Base-by-base conservation (phyloP, 345 rosid species). In the Arabidopsis arenosa region DNA sequence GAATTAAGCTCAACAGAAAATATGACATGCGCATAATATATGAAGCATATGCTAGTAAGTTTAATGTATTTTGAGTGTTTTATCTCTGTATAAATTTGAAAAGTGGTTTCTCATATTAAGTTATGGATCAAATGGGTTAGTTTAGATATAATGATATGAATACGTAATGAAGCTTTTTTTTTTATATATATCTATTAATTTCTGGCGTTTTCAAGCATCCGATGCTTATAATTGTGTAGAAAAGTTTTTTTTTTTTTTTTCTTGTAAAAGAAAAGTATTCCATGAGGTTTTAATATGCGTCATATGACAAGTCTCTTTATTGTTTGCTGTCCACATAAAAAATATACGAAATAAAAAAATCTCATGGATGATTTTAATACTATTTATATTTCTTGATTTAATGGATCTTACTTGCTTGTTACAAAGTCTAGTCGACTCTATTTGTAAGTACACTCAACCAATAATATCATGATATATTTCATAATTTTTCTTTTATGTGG, bases 321-420 rank as follows among this genome's bases (percentile, higher is more conserved):
- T 21, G 75, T 55, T 69, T 62, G 52, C 11, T 37, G 74, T 47
- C 75, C 80, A 76, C 70, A 69, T 37, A 54, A 75, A 36, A 59
- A 33, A 4, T 0, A 58, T 1, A 43, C 1, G 8, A 6, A 15
- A 32, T 8, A 0, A 2, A 23, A 23, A 52, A 39, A 57, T 21
- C 35, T 36, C 15, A 15, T 32, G 45, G 13, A 47, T 36, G 1
- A 0, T 17, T 17, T 23, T 21, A 47, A 48, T 48, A 8, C 30
- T 30, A 33, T 51, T 60, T 35, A 55, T 68, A 30, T 40, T n/a
- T 40, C 62, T 23, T 18, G 30, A 75, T 21, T 6, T 7, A 75
- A 53, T 75, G 39, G 39, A 41, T 33, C 26, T 13, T 18, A 75
- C 7, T 23, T 41, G 56, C 61, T 59, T 57, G 67, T 68, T 61